A percentile compares a stretch with the other conserved stretches of the same genome.
phyloP scores from a whole-genome alignment of 2,329 filamentous ascomycete genomes.

The Colletotrichum kahawae region DNA sequence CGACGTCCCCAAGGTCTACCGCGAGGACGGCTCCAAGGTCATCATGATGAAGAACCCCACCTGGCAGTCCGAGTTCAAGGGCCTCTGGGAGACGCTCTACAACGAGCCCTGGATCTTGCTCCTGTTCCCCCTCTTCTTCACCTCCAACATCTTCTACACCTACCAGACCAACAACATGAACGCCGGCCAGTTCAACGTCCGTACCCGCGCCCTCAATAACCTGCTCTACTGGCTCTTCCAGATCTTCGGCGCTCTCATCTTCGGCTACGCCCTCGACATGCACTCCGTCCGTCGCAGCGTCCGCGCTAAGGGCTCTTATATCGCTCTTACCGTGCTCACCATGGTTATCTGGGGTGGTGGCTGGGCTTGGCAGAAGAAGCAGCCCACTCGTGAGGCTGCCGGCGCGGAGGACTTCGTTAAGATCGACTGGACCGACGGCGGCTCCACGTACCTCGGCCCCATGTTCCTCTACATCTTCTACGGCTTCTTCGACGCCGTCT shows the following conservation, averaged over 20 bases:
- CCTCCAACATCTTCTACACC: constrained; percentile 83
- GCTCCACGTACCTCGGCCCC: constrained; percentile 68
- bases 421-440: constrained; percentile 69
- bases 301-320: constrained; percentile 70
- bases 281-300: constrained; percentile 63
- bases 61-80: constrained; percentile 79
- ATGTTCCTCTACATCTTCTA: constrained; percentile 94
- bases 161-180: constrained; percentile 78
- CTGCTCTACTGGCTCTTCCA: constrained; percentile 81
- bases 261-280: constrained; percentile 75
- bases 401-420: constrained; percentile 27
- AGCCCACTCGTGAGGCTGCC: constrained; percentile 52
- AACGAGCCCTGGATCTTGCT: constrained; percentile 75
- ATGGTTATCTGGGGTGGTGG: constrained; percentile 85
- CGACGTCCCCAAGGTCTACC: constrained; percentile 74
- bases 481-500: constrained; percentile 86
- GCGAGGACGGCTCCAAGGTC: constrained; percentile 78
- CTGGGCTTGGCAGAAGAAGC: constrained; percentile 74
- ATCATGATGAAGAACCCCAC: constrained; percentile 92
- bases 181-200: constrained; percentile 71
- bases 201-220: constrained; percentile 78
- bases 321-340: constrained; percentile 69
- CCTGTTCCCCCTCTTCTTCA: constrained; percentile 84
- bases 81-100: constrained; percentile 75
- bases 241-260: constrained; percentile 76